phyloP scores from a whole-genome alignment of 768 basidiomycete species.

The Suillus variegatus region DNA sequence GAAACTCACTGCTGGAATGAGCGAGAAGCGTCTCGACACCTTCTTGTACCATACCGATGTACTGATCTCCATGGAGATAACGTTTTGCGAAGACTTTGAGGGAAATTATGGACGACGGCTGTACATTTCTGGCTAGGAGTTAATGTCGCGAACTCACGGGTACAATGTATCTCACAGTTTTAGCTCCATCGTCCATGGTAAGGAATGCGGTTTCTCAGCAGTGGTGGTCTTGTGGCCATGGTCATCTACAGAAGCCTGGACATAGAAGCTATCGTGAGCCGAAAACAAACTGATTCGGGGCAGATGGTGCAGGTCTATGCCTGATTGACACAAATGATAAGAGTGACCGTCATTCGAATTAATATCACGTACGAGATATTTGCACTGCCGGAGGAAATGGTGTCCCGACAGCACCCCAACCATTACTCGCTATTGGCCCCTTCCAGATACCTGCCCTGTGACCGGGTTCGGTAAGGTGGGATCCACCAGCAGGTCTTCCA shows the following conservation, averaged over 20 bases:
- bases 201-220: neutral
- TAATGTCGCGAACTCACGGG: neutral
- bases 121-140: constrained; percentile 7
- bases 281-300: constrained; percentile 5
- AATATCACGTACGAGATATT: neutral
- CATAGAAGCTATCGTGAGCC: constrained; percentile 10
- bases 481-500: neutral
- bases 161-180: constrained; percentile 4
- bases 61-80: constrained; percentile 5
- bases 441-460: neutral
- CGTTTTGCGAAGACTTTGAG: constrained; percentile 13
- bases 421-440: no score
- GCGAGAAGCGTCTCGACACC: neutral
- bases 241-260: constrained; percentile 5
- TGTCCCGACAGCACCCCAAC: neutral
- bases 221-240: neutral
- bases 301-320: constrained; percentile 5
- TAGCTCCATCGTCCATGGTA: constrained; percentile 8
- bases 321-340: constrained; percentile 1
- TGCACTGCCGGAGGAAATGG: neutral
- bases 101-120: constrained; percentile 7
- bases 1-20: constrained; percentile 1
- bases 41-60: constrained; percentile 11
- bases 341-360: no score
- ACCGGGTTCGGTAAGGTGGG: neutral